Conservation (phyloP, 805 yeast species). For the Groenewaldozyma tartarivorans region DNA sequence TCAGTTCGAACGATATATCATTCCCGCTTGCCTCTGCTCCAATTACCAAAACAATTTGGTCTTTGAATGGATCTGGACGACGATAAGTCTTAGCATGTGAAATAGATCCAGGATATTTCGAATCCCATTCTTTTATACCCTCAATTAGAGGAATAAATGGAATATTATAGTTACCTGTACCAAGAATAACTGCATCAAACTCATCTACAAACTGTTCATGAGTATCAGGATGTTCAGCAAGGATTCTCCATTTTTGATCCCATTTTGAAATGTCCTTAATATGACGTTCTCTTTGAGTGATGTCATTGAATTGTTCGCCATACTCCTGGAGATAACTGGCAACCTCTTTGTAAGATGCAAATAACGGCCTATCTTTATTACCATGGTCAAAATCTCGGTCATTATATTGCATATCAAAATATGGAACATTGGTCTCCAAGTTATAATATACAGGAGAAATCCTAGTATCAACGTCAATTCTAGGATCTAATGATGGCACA, state of each 20-base stretch:
- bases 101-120: slow-evolving; percentile 37
- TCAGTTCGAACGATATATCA: slow-evolving; percentile 45
- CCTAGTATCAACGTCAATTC: slow-evolving; percentile 25
- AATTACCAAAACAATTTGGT: slow-evolving; percentile 47
- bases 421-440: slow-evolving; percentile 63
- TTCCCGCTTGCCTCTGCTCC: slow-evolving; percentile 75
- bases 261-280: slow-evolving; percentile 35
- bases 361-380: slow-evolving; percentile 35
- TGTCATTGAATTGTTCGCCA: slow-evolving; percentile 32
- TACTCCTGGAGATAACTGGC: slow-evolving; percentile 51
- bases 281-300: slow-evolving; percentile 38
- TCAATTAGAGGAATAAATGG: slow-evolving; percentile 50
- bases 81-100: slow-evolving; percentile 52
- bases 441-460: slow-evolving; percentile 52
- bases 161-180: slow-evolving; percentile 54
- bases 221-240: slow-evolving; percentile 19
- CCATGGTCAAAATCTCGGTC: slow-evolving; percentile 36
- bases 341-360: slow-evolving; percentile 55
- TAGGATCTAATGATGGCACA: slow-evolving; percentile 28
- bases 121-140: slow-evolving; percentile 44
- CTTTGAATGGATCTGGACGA: slow-evolving; percentile 35
- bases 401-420: slow-evolving; percentile 56
- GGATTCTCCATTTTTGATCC: slow-evolving; percentile 36
- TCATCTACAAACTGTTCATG: slow-evolving; percentile 8
- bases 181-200: slow-evolving; percentile 55